A percentile compares a stretch with the other conserved stretches of the same genome.
Conservation (phyloP, 306 rosid species). For the Elaeagnus macrophylla region DNA sequence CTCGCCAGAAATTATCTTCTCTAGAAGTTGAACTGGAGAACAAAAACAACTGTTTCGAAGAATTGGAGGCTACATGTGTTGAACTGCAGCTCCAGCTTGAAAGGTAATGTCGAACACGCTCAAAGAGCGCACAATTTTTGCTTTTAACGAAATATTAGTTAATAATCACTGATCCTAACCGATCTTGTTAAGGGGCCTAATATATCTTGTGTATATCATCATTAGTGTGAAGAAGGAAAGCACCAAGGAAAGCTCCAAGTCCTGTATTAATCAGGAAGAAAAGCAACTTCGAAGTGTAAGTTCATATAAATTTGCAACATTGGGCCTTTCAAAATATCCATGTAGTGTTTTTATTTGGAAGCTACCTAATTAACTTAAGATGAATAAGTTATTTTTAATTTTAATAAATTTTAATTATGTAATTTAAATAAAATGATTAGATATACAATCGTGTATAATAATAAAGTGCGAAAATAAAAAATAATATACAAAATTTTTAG, state of each 20-base stretch:
- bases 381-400: no score
- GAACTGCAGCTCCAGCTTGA: conserved; percentile 75
- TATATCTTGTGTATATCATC: conserved; percentile 18
- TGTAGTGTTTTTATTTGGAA: no score
- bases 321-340: not conserved
- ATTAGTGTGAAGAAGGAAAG: conserved; percentile 40
- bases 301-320: conserved; percentile 16
- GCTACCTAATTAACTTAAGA: no score
- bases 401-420: no score
- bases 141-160: conserved; percentile 4
- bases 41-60: conserved; percentile 51
- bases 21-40: conserved; percentile 61
- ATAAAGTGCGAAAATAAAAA: no score
- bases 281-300: conserved; percentile 61
- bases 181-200: conserved; percentile 11
- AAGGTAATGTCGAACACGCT: conserved; percentile 35
- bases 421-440: no score
- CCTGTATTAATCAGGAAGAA: conserved; percentile 33
- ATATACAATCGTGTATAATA: no score
- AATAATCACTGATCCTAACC: not conserved
- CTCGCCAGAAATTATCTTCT: conserved; percentile 39
- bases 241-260: conserved; percentile 26
- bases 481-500: no score
- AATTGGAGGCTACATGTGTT: conserved; percentile 59
- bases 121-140: conserved; percentile 11